Percentiles rank a stretch among this genome's conserved stretches.
These are phyloP conservation scores for Cladosporium sphaerospermum DNA, from an alignment of 2,329 filamentous ascomycete genomes.

Conservation along the genomic window DNA sequence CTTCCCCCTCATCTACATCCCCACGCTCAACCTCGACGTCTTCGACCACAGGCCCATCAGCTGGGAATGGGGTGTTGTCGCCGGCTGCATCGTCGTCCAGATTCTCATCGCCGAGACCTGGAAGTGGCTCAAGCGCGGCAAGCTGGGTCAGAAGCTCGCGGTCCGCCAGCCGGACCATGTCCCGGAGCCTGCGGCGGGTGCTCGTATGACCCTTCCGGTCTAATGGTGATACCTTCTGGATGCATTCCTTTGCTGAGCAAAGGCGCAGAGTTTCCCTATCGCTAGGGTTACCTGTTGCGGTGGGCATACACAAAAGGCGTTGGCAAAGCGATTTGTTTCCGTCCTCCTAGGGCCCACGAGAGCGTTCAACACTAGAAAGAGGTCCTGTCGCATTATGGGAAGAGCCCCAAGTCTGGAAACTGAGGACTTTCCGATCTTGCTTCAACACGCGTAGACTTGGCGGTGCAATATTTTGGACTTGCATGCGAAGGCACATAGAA, in stretches of 20 bases:
- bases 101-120: constrained; percentile 56
- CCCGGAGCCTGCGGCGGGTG: too few species aligned
- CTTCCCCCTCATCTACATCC: constrained; percentile 52
- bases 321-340: background rate
- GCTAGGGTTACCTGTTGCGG: background rate
- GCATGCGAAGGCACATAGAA: background rate
- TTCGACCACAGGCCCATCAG: constrained; percentile 58
- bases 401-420: constrained; percentile 1
- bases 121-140: constrained; percentile 56
- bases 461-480: background rate
- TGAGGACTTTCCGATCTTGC: background rate
- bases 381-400: background rate
- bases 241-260: background rate
- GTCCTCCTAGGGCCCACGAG: background rate
- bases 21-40: constrained; percentile 55
- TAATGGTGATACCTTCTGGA: background rate
- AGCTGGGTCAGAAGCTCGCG: constrained; percentile 5
- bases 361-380: background rate
- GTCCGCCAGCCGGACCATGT: background rate
- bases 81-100: constrained; percentile 54
- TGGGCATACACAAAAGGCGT: background rate
- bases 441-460: constrained; percentile 8
- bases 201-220: background rate
- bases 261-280: background rate
- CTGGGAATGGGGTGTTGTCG: constrained; percentile 62